Percentiles rank a stretch among this genome's conserved stretches.
Conservation (phyloP, 768 basidiomycete genomes). For the Pleurotus platypus region DNA sequence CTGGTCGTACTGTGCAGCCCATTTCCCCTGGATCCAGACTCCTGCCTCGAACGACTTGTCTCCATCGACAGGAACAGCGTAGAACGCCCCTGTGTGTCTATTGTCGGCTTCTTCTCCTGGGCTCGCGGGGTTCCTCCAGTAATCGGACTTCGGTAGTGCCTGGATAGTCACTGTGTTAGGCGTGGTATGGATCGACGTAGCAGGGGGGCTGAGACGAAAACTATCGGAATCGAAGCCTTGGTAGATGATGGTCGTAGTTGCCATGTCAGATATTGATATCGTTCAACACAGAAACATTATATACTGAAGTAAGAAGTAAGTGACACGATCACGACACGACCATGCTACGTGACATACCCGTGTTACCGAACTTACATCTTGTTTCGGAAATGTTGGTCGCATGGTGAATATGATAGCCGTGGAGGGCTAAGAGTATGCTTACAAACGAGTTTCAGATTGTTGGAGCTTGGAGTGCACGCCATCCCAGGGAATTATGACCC, state of each 20-base stretch:
- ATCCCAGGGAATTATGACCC: no score
- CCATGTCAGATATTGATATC: not conserved
- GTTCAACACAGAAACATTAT: no score
- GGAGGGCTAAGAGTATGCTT: no score
- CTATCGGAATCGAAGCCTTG: not conserved
- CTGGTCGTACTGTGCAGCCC: constrained; percentile 11
- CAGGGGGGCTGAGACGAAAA: not conserved
- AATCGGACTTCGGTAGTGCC: constrained; percentile 1
- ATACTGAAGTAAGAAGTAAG: no score
- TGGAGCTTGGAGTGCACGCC: no score
- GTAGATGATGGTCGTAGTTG: not conserved
- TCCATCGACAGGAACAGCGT: not conserved
- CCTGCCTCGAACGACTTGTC: constrained; percentile 3
- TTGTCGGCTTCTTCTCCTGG: constrained; percentile 1
- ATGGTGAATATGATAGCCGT: no score
- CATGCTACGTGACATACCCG: no score
- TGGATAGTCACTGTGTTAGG: not conserved
- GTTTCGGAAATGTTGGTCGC: no score
- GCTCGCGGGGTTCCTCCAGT: constrained; percentile 1
- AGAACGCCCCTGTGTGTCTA: constrained; percentile 6
- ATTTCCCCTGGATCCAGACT: constrained; percentile 9
- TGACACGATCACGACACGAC: no score
- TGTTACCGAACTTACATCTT: no score
- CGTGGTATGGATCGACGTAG: not conserved
- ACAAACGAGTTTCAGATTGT: no score